Evolutionary conservation across 2,329 filamentous ascomycete genomes (phyloP).

Genomic region (Botrytis hyacinthi): DNA sequence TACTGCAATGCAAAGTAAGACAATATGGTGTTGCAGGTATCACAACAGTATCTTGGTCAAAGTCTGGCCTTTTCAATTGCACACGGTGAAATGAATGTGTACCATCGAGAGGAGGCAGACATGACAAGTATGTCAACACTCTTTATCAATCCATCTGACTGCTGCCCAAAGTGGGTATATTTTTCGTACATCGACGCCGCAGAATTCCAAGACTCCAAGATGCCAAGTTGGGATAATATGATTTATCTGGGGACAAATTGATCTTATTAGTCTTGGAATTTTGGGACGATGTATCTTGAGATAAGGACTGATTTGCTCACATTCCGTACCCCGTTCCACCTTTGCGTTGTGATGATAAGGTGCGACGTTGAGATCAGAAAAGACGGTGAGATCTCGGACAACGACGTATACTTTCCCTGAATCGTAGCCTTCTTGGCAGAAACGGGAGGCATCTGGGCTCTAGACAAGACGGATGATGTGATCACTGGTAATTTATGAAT

Average conservation of each 20-base stretch:
- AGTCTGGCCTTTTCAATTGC: neutral
- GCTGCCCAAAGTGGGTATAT: constrained; percentile 7
- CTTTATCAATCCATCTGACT: neutral
- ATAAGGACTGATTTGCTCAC: constrained; percentile 4
- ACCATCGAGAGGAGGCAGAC: neutral
- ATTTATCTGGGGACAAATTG: neutral
- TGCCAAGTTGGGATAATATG: neutral
- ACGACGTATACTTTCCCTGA: neutral
- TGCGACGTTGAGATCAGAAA: neutral
- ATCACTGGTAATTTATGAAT: neutral
- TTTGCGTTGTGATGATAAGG: neutral
- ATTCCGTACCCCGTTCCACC: neutral
- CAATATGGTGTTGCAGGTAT: constrained; percentile 1
- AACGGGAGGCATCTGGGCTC: neutral
- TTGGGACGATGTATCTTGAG: neutral
- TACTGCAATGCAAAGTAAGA: constrained; percentile 15
- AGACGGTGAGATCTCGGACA: neutral
- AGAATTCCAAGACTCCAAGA: constrained; percentile 6
- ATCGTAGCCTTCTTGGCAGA: constrained; percentile 3
- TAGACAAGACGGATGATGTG: neutral
- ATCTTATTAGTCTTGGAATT: neutral
- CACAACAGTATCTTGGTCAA: constrained; percentile 10
- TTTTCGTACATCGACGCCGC: neutral
- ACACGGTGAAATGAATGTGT: constrained; percentile 1
- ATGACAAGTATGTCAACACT: neutral